Base-by-base conservation (phyloP, 306 rosid species). In the Vicia villosa region DNA sequence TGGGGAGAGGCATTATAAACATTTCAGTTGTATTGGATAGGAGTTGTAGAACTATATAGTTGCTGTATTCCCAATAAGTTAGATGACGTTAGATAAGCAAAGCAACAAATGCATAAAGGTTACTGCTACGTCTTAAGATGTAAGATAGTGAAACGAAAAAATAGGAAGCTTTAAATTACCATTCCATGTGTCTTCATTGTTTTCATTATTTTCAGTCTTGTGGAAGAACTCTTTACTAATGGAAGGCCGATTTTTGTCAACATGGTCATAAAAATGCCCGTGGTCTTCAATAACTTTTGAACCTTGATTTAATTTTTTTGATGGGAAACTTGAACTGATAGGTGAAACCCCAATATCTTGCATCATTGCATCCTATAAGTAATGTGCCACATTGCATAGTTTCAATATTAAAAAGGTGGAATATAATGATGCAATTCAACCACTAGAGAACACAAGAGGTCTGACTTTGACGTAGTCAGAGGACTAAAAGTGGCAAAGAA, bases 281-380 rank as follows among this genome's bases (percentile, higher is more conserved):
- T 75, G 60, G 63, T 76, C 76, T 65, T 74, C 79, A 55, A 40
- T 74, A 68, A 66, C 45, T 62, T 65, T 61, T 49, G 79, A 64
- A 57, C 77, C 72, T 42, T 67, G 75, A 78, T 74, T 83, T 71
- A 70, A 59, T 70, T 74, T 76, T 68, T 81, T 42, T 70, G 78
- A 76, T 43, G 94, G 86, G 75, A 82, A 83, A 61, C 78, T 79
- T 61, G 78, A 74, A 77, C 67, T 69, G 55, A 56, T 55, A 11
- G 60, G 74, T 40, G 86, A 86, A 69, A 52, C 77, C 57, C 68
- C 57, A 34, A 72, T 74, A 82, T 81, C 90, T 69, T 83, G 84
- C 86, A 86, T 80, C 82, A 82, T 73, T 34, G 76, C 56, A 41
- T 92, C 98, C 98, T 93, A 85, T 80, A 86, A 61, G 73, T 63